Percentiles rank a stretch among this genome's conserved stretches.
phyloP scores from a whole-genome alignment of 208 protist species.

The Crithidia brevicula region DNA sequence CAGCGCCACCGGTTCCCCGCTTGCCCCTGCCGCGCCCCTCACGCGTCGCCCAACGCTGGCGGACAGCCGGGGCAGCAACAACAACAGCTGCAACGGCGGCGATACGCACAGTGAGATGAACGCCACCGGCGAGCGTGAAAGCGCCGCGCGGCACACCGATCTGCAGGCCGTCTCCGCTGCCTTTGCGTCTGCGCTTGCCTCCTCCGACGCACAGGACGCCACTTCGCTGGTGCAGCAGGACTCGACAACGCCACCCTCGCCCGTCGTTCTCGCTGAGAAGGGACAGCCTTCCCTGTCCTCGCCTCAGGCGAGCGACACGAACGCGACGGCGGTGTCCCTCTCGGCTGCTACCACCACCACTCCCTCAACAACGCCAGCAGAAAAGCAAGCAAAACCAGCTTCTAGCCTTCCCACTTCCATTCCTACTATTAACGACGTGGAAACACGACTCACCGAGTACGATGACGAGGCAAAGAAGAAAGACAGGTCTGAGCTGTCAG shows the following conservation, averaged over 20 bases:
- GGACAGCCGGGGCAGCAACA: neutral
- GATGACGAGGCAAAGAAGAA: neutral
- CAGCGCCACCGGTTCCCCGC: neutral
- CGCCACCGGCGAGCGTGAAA: neutral
- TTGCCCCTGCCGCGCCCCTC: neutral
- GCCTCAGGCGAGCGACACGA: too few species aligned
- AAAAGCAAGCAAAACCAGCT: too few species aligned
- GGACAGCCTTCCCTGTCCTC: too few species aligned
- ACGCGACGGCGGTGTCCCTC: too few species aligned
- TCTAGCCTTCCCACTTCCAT: too few species aligned
- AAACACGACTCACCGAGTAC: too few species aligned
- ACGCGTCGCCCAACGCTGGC: neutral
- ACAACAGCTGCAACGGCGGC: neutral
- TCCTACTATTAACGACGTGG: too few species aligned
- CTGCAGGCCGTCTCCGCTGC: slow-evolving; percentile 4
- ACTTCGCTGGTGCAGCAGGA: neutral
- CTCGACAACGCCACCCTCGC: slow-evolving; percentile 1
- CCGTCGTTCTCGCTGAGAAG: neutral
- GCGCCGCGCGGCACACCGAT: neutral
- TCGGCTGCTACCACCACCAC: neutral
- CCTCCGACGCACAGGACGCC: neutral
- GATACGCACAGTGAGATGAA: too few species aligned
- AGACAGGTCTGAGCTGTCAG: too few species aligned
- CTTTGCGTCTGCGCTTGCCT: slow-evolving; percentile 4
- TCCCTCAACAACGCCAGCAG: neutral